These are phyloP conservation scores for Quercus rubra DNA, from an alignment of 306 rosid species.

Conservation along the genomic window DNA sequence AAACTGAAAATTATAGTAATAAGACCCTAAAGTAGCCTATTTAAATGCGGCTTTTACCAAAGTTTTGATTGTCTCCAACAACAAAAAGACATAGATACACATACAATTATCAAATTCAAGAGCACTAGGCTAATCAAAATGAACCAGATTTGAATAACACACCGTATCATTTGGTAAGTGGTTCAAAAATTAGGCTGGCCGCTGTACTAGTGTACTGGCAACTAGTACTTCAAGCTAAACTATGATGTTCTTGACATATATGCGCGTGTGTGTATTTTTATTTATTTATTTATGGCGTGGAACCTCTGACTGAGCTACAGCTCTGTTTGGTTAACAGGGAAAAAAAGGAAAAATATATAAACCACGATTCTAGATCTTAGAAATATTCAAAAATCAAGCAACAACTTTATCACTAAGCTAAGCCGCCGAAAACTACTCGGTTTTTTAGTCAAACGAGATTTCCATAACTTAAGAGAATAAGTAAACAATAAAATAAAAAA, in stretches of 20 bases:
- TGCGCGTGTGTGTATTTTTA: background rate
- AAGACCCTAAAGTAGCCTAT: background rate
- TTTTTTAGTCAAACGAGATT: background rate
- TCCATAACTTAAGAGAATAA: background rate
- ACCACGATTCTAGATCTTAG: background rate
- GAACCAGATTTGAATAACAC: background rate
- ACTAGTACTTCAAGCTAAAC: background rate
- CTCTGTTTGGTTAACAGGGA: background rate
- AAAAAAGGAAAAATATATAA: background rate
- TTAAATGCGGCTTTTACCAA: background rate
- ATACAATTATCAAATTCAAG: background rate
- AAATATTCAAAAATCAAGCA: background rate
- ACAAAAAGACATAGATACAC: background rate
- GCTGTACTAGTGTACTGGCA: background rate
- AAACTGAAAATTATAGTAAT: background rate
- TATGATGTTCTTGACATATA: background rate
- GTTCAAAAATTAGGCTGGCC: background rate
- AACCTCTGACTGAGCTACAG: background rate
- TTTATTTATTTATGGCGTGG: too few species aligned
- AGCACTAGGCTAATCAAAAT: background rate
- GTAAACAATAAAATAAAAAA: background rate
- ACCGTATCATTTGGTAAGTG: too few species aligned
- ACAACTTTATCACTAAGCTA: background rate
- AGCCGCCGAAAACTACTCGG: background rate
- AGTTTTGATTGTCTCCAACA: background rate